A percentile compares a stretch with the other conserved stretches of the same genome.
Evolutionary conservation across 1,284 basidiomycete species (phyloP).

Genomic region (Phlebopus sp.): DNA sequence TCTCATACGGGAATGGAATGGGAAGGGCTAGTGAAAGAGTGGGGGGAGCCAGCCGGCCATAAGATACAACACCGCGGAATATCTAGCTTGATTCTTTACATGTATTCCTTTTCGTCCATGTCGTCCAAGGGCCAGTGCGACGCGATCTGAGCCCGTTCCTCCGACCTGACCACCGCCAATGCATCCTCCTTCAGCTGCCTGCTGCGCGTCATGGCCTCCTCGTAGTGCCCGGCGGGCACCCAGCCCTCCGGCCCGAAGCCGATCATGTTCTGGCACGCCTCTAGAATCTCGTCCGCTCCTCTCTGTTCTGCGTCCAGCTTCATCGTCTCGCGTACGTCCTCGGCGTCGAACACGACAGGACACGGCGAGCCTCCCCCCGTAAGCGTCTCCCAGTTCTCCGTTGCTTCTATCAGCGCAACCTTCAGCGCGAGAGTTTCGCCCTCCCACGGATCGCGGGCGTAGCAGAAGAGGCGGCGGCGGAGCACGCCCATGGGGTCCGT

Average conservation of each 20-base stretch:
- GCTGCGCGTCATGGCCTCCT: conserved; percentile 32
- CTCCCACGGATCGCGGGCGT: conserved; percentile 43
- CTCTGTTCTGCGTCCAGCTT: conserved; percentile 30
- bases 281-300: conserved; percentile 32
- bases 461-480: conserved; percentile 38
- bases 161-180: conserved; percentile 25
- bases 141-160: conserved; percentile 33
- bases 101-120: conserved; percentile 44
- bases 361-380: conserved; percentile 37
- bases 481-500: conserved; percentile 34
- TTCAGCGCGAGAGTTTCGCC: conserved; percentile 45
- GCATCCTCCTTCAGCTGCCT: conserved; percentile 34
- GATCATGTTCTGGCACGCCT: conserved; percentile 25
- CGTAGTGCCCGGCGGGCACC: conserved; percentile 41
- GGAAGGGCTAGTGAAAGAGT: too few relatives aligned
- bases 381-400: conserved; percentile 38
- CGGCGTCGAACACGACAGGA: conserved; percentile 42
- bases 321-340: conserved; percentile 41
- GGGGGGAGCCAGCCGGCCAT: too few relatives aligned
- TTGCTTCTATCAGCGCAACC: conserved; percentile 38
- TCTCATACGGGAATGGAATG: too few relatives aligned
- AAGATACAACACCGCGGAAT: too few relatives aligned
- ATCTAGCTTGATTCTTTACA: background rate
- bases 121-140: conserved; percentile 45
- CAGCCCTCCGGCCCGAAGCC: conserved; percentile 39